Conservation (phyloP, 2,329 filamentous ascomycete species). For the Scedosporium dehoogii region DNA sequence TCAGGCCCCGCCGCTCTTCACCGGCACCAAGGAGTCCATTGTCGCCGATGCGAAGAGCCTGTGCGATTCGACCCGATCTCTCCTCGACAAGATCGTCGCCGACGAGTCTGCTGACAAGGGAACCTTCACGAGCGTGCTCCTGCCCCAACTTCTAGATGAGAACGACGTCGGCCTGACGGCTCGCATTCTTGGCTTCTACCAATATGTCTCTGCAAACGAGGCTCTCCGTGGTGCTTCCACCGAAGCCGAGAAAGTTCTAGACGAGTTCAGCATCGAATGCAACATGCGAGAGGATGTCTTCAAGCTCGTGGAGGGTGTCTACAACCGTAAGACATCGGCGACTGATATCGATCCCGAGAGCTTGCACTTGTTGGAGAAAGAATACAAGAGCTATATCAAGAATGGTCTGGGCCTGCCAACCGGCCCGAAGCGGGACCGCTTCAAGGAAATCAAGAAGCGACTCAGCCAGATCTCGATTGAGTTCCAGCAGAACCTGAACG, state of each 20-base stretch:
- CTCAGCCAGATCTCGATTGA: slow-evolving; percentile 64
- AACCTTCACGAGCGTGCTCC: slow-evolving; percentile 44
- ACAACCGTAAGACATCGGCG: slow-evolving; percentile 39
- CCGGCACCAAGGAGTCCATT: slow-evolving; percentile 60
- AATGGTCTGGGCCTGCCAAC: slow-evolving; percentile 65
- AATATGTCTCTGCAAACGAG: slow-evolving; percentile 62
- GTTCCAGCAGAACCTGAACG: slow-evolving; percentile 73
- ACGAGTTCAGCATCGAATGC: slow-evolving; percentile 68
- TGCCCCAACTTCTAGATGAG: slow-evolving; percentile 65
- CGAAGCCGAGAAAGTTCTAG: slow-evolving; percentile 64
- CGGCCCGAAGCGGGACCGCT: slow-evolving; percentile 62
- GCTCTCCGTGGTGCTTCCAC: slow-evolving; percentile 65
- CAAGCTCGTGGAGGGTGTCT: slow-evolving; percentile 50
- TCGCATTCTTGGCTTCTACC: slow-evolving; percentile 69
- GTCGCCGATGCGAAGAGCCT: slow-evolving; percentile 56
- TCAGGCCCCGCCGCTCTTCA: slow-evolving; percentile 70
- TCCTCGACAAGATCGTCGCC: slow-evolving; percentile 59
- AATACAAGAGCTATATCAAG: slow-evolving; percentile 65
- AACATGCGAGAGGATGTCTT: slow-evolving; percentile 78
- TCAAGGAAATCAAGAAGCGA: slow-evolving; percentile 80
- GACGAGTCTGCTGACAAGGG: slow-evolving; percentile 43
- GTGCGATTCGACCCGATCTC: slow-evolving; percentile 50
- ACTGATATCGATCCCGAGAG: slow-evolving; percentile 58
- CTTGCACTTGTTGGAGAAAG: slow-evolving; percentile 63
- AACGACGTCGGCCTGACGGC: slow-evolving; percentile 49